Conservation (phyloP, 2,329 filamentous ascomycete species). For the Arthroderma sp. region DNA sequence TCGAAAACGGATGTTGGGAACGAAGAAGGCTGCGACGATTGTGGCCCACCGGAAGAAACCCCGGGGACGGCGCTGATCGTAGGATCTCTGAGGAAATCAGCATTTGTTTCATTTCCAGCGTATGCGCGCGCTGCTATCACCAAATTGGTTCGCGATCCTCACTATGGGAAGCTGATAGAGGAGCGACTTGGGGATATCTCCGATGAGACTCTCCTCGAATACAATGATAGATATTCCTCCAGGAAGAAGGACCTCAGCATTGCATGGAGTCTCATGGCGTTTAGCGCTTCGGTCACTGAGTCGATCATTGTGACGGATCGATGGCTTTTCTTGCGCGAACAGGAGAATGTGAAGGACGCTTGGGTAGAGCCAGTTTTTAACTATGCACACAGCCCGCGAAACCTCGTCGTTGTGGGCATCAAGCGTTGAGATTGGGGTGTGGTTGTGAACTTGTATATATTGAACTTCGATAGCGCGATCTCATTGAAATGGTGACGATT, state of each 20-base stretch:
- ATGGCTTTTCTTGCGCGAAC: constrained; percentile 75
- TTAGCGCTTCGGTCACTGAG: constrained; percentile 79
- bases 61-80: constrained; percentile 68
- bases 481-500: no score
- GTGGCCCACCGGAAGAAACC: constrained; percentile 10
- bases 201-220: constrained; percentile 60
- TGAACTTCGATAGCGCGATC: no score
- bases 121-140: constrained; percentile 71
- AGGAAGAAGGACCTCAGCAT: constrained; percentile 71
- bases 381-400: constrained; percentile 71
- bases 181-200: constrained; percentile 55
- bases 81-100: constrained; percentile 67
- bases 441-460: no score
- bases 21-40: neutral
- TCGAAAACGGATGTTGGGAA: constrained; percentile 6
- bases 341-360: constrained; percentile 56
- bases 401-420: constrained; percentile 83
- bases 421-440: constrained; percentile 41
- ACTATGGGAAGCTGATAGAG: constrained; percentile 47
- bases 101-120: constrained; percentile 58
- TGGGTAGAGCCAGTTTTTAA: constrained; percentile 96
- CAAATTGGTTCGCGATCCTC: constrained; percentile 54
- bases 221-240: constrained; percentile 50
- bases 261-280: constrained; percentile 92
- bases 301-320: constrained; percentile 81